Base-by-base conservation (phyloP, 768 basidiomycete species). In the Boletus subcaerulescens region DNA sequence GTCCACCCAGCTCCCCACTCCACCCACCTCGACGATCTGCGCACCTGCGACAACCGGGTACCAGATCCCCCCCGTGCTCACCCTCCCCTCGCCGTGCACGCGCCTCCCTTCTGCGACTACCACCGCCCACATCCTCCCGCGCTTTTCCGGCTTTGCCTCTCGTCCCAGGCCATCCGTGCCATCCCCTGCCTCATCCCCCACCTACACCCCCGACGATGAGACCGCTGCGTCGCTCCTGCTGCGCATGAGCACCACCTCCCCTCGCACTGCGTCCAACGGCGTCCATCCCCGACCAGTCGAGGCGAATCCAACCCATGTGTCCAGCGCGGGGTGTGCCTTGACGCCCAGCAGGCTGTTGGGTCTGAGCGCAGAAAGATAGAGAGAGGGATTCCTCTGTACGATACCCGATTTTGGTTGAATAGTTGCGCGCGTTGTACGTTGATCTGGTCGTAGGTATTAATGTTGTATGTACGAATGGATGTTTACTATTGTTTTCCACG, bases 201-300 rank as follows among this genome's bases (percentile, higher is more conserved):
- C 69, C 57, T 51, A 64, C 53, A 38, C 76, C 5, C 80, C 83
- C 0, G 87, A 89, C 50, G 87, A 90, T 64, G 84, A 89, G 71
- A 78, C 76, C 1, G 87, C 86, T 0, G 87, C 86, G 15, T 82
- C 86, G 4, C 71, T 89, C 55, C 67, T 88, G 14, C 68, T 89
- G 38, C 83, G 86, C 56, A 87, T 89, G 56, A 78, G 81, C 59
- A 73, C 44, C 24, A 59, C 55, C 5, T 65, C 67, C 9, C 24
- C 64, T 12, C 66, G 54, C n/a, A 32, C 44, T 5, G 14, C 31
- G 1, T 31, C 41, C 33, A 20, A 14, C n/a, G 32, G 14, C 7
- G 15, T 32, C 5, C 32, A 9, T n/a, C 35, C 9, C 4, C 60
- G 43, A 14, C 46, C 42, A 10, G 36, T 9, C 38, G 47, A 29